Evolutionary conservation across 805 yeast genomes (phyloP), one percentile per base, ranked within the genome.

Genomic region (Lachancea fermentati): DNA sequence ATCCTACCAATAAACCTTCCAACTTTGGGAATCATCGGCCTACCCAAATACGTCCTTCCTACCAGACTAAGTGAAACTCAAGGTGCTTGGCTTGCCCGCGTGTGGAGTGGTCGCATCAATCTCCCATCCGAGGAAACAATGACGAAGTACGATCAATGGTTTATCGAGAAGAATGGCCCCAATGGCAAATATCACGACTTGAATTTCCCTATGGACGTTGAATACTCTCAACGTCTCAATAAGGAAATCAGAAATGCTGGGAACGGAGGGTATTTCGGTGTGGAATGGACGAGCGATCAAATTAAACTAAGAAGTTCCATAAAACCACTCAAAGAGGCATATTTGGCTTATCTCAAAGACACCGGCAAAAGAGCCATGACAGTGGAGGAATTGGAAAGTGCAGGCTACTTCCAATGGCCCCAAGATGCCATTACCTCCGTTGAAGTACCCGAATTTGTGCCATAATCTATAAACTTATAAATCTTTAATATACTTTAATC

Each of bases 31-130:
- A 66, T 81, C 14, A 69, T 81, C 32, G 84, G 83, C 0, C 59
- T 79, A 16, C 81, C 83, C 2, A 64, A 75, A 30, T 78, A 73
- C 46, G 79, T 76, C 2, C 61, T 79, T 1, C 81, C 85, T 5
- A 76, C 78, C 30, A 63, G 83, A 43, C 63, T 72, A 2, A 70
- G 79, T 19, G 77, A 72, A 47, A 67, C 75, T 28, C 89, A 83
- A 54, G 84, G 80, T 1, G 69, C 79, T 5, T 75, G 79, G 61
- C 62, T 81, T 11, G 73, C 85, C 2, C 66, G 87, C 40, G 75
- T 77, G 5, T 75, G 81, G 66, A 56, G 77, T 5, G 78, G 79
- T 0, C 67, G 79, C 34, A 60, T 82, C 3, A 6, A 48, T 15
- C 56, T 80, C 15, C 89, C 89, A 1, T 33, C 71, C 0, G 45